phyloP scores from a whole-genome alignment of 2,329 filamentous ascomycete species.

The Zymoseptoria ardabiliae region DNA sequence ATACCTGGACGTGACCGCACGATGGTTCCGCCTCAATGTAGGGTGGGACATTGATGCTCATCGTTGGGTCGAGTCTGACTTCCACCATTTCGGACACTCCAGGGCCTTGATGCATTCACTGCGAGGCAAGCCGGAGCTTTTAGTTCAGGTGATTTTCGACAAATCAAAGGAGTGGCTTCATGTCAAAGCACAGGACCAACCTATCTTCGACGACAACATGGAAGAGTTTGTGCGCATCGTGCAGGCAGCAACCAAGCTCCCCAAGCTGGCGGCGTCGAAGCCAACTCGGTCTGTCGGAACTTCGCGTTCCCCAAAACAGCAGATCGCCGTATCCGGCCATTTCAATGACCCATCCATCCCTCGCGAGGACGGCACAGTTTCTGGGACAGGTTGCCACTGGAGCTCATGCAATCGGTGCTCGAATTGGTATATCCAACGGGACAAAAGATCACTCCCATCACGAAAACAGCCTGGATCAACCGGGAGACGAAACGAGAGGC shows the following conservation, averaged over 20 bases:
- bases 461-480: too few relatives aligned
- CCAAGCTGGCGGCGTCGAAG: not conserved
- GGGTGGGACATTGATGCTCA: not conserved
- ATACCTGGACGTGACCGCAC: not conserved
- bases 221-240: not conserved
- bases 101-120: not conserved
- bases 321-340: not conserved
- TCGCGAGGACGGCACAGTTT: not conserved
- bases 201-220: not conserved
- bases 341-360: not conserved
- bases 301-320: too few relatives aligned
- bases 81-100: not conserved
- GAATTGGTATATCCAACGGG: not conserved
- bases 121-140: not conserved
- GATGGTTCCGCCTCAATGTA: not conserved
- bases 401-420: not conserved
- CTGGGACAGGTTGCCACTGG: constrained; percentile 1
- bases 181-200: not conserved
- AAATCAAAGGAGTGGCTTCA: too few relatives aligned
- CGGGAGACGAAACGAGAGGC: too few relatives aligned
- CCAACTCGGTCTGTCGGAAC: too few relatives aligned
- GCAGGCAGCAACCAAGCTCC: not conserved
- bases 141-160: too few relatives aligned
- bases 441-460: not conserved
- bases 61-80: not conserved